These are phyloP conservation scores for Phytophthora capsici DNA, from an alignment of 352 stramenopile genomes.

Conservation along the genomic window DNA sequence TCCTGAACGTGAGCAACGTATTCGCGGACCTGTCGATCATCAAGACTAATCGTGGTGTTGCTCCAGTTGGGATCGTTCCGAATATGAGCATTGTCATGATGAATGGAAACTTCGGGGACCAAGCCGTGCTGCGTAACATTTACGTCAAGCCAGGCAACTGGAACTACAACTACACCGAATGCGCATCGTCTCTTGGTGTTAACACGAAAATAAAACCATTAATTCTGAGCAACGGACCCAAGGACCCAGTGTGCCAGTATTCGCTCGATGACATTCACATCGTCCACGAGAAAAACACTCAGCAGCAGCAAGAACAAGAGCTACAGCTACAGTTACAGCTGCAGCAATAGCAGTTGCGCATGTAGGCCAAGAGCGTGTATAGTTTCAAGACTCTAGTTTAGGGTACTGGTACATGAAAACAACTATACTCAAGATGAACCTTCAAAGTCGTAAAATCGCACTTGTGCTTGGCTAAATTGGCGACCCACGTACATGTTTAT, in stretches of 20 bases:
- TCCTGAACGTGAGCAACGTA: slow-evolving; percentile 46
- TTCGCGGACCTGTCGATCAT: slow-evolving; percentile 31
- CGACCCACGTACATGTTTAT: too few relatives aligned
- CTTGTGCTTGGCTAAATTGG: too few relatives aligned
- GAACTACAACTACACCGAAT: slow-evolving; percentile 30
- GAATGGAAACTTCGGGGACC: slow-evolving; percentile 46
- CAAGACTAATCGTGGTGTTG: slow-evolving; percentile 31
- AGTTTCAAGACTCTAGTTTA: too few relatives aligned
- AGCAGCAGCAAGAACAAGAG: slow-evolving; percentile 1
- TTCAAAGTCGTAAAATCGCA: too few relatives aligned
- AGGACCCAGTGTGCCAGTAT: slow-evolving; percentile 30
- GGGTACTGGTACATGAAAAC: too few relatives aligned
- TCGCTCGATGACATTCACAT: slow-evolving; percentile 34
- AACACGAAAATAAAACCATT: slow-evolving; percentile 15
- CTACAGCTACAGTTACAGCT: too few relatives aligned
- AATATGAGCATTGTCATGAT: slow-evolving; percentile 50
- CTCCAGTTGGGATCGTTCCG: not conserved
- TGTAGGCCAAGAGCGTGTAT: too few relatives aligned
- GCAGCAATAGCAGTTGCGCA: not conserved
- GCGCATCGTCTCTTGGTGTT: slow-evolving; percentile 30
- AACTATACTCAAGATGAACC: too few relatives aligned
- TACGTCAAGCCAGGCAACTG: slow-evolving; percentile 27
- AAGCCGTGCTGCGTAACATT: slow-evolving; percentile 45
- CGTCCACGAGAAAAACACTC: not conserved
- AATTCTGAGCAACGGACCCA: slow-evolving; percentile 37